Percentiles rank a stretch among this genome's conserved stretches.
phyloP scores from a whole-genome alignment of 495 filamentous ascomycete species.

The Hypoxylon rickii region DNA sequence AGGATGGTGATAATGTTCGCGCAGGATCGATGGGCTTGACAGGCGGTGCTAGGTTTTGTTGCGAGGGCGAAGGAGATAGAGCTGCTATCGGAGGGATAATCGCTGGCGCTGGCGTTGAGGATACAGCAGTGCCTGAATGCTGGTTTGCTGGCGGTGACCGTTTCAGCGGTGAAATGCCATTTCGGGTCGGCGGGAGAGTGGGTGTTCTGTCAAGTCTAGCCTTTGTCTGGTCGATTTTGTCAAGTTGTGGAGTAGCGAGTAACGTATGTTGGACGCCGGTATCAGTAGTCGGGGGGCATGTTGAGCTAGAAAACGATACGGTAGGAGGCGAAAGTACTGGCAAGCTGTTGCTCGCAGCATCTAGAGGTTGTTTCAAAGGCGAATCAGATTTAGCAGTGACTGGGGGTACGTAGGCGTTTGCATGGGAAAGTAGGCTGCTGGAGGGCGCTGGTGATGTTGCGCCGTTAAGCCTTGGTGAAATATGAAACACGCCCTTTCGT shows the following conservation, averaged over 20 bases:
- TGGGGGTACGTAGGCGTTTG: constrained; percentile 23
- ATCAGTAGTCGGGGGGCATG: constrained; percentile 25
- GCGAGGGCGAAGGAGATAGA: constrained; percentile 56
- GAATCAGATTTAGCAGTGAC: constrained; percentile 27
- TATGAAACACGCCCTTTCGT: constrained; percentile 37
- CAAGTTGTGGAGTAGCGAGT: constrained; percentile 37
- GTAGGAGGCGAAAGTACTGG: constrained; percentile 27
- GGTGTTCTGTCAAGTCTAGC: constrained; percentile 34
- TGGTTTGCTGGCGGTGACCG: constrained; percentile 56
- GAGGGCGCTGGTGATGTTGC: constrained; percentile 35
- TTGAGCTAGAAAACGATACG: constrained; percentile 15
- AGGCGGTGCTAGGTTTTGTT: constrained; percentile 54
- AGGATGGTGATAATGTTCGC: constrained; percentile 23
- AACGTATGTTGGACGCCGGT: constrained; percentile 8
- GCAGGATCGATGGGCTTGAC: constrained; percentile 51
- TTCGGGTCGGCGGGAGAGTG: constrained; percentile 59
- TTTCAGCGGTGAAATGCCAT: constrained; percentile 78
- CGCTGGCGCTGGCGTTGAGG: constrained; percentile 39
- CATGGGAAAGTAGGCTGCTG: constrained; percentile 29
- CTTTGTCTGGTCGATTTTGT: constrained; percentile 23
- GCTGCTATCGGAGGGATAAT: constrained; percentile 57
- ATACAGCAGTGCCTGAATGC: constrained; percentile 27
- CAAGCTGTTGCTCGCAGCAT: constrained; percentile 27
- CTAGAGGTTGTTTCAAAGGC: constrained; percentile 33
- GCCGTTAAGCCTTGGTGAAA: constrained; percentile 31